Conservation (phyloP, 495 filamentous ascomycete genomes). For the Talaromyces nanjingensis region DNA sequence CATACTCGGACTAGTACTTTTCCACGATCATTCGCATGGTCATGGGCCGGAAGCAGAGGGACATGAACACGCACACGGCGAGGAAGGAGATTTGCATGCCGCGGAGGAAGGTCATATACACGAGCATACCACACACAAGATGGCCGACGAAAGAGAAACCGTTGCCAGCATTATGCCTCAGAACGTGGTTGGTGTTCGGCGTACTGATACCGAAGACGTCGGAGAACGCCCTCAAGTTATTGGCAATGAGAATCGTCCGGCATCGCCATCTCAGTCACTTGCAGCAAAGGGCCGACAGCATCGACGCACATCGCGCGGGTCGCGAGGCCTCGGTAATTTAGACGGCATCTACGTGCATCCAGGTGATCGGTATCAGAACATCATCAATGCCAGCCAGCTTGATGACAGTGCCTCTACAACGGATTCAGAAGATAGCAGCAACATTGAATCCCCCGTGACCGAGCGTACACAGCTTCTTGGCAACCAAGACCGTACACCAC, state of each 20-base stretch:
- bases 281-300: neutral
- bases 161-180: slow-evolving; percentile 41
- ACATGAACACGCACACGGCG: slow-evolving; percentile 41
- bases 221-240: slow-evolving; percentile 32
- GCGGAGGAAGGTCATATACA: slow-evolving; percentile 42
- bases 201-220: slow-evolving; percentile 26
- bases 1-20: slow-evolving; percentile 76
- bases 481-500: slow-evolving; percentile 23
- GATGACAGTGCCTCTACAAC: slow-evolving; percentile 46
- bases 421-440: slow-evolving; percentile 46
- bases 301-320: slow-evolving; percentile 44
- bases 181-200: slow-evolving; percentile 14
- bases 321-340: slow-evolving; percentile 45
- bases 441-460: slow-evolving; percentile 34
- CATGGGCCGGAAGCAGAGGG: slow-evolving; percentile 49
- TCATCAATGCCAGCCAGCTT: slow-evolving; percentile 68
- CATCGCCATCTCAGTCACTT: slow-evolving; percentile 12
- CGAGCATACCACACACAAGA: slow-evolving; percentile 22
- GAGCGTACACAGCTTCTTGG: slow-evolving; percentile 31
- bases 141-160: slow-evolving; percentile 39
- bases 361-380: slow-evolving; percentile 82
- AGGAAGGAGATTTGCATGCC: slow-evolving; percentile 24
- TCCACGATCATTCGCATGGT: slow-evolving; percentile 91
- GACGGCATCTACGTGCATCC: slow-evolving; percentile 82
- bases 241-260: slow-evolving; percentile 22